Base-by-base conservation (phyloP, 192 early-diverging fungal species). In the Linnemannia hyalina region DNA sequence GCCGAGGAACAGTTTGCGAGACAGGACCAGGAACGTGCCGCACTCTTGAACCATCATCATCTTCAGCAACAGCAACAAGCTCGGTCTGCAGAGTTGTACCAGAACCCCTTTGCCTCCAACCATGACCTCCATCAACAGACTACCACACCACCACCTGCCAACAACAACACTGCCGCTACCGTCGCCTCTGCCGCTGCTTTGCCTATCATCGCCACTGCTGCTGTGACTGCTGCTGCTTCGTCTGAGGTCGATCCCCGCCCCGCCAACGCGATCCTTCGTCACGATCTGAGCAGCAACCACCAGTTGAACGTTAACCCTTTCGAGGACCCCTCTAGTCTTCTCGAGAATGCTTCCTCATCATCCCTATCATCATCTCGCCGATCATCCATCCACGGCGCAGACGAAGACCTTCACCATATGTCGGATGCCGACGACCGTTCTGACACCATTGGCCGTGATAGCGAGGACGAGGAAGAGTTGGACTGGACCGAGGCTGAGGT, bases 401-500 rank as follows among this genome's bases (percentile, higher is more conserved):
- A 40, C 26, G 68, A 73, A 4, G 81, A 74, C 22, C 42, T 35
- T 8, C 76, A 83, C 32, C 29, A 29, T 4, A 79, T 83, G 63
- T 54, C 72, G 20, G 82, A 83, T 63, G 76, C 77, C 2, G 82
- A 83, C 9, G 79, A 86, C 13, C 74, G 76, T n/a, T 86, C 84
- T 22, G 63, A 75, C 23, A 86, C 84, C 29, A 71, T 77, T 38
- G 82, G 73, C 8, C 76, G 41, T 38, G 75, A 85, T 44, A 79
- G 77, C 32, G 78, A 76, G 1, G 26, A 29, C 29, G 76, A 63
- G 29, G 77, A 78, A 42, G 82, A 85, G 5, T 13, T 80, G 47
- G 74, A 86, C 47, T 86, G 84, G 84, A 86, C 84, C 32, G 84
- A 86, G 44, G 84, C 84, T 5, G 84, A 86, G 68, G 54, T 81